These are phyloP conservation scores for Dioszegia aurantiaca DNA, from an alignment of 768 basidiomycete species.

Conservation along the genomic window DNA sequence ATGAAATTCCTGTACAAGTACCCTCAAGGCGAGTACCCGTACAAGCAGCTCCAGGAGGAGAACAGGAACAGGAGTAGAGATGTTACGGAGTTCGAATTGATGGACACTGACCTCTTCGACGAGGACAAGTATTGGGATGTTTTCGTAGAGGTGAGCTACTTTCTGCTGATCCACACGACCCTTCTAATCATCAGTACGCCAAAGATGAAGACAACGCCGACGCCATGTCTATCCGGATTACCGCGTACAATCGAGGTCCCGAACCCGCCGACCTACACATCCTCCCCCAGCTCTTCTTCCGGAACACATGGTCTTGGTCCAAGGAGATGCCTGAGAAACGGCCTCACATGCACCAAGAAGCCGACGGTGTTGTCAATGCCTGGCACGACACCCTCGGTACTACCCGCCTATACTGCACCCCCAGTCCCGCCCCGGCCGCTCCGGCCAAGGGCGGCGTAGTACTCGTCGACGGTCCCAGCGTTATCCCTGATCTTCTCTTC, in stretches of 20 bases:
- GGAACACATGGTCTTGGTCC: conserved; percentile 97
- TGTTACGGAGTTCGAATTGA: conserved; percentile 85
- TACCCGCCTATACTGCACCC: conserved; percentile 80
- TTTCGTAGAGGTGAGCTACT: conserved; percentile 77
- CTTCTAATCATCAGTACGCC: conserved; percentile 67
- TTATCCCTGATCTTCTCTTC: conserved; percentile 83
- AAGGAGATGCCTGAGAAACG: conserved; percentile 54
- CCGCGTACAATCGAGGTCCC: conserved; percentile 92
- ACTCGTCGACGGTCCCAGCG: conserved; percentile 60
- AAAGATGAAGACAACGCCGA: conserved; percentile 92
- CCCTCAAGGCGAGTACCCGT: conserved; percentile 85
- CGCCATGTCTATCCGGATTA: conserved; percentile 86
- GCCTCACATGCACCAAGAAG: conserved; percentile 51
- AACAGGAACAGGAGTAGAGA: conserved; percentile 76
- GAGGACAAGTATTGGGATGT: conserved; percentile 97
- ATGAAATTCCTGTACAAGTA: conserved; percentile 99
- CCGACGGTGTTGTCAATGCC: conserved; percentile 55
- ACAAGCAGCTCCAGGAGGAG: conserved; percentile 87
- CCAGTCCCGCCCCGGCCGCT: conserved; percentile 85
- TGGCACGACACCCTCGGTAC: conserved; percentile 72
- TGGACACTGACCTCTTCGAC: conserved; percentile 87
- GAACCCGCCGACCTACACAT: conserved; percentile 91
- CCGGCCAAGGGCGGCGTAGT: conserved; percentile 62
- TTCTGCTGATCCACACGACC: neutral
- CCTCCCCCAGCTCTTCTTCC: conserved; percentile 93